phyloP scores from a whole-genome alignment of 2,329 filamentous ascomycete species.

The Colletotrichum kahawae region DNA sequence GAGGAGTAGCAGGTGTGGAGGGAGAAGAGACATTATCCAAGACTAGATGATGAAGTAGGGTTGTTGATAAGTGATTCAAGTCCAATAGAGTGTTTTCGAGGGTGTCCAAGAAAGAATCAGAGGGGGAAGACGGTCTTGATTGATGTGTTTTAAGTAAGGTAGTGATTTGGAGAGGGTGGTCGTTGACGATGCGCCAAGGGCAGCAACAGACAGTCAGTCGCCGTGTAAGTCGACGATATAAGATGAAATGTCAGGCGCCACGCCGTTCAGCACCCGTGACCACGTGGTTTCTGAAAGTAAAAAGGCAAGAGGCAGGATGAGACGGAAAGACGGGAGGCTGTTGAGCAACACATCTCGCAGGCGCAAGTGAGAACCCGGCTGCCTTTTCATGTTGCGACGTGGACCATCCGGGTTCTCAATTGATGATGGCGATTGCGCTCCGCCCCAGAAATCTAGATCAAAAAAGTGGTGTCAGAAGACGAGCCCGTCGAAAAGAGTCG shows the following conservation, averaged over 20 bases:
- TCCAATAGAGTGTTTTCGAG: neutral
- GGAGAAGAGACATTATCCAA: conserved; percentile 17
- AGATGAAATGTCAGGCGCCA: neutral
- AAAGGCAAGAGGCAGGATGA: neutral
- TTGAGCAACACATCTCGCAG: neutral
- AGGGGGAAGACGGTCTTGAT: neutral
- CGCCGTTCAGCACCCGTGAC: neutral
- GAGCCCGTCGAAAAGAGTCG: neutral
- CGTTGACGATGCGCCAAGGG: neutral
- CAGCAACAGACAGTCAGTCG: neutral
- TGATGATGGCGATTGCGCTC: neutral
- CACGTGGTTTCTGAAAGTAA: neutral
- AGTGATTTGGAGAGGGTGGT: neutral
- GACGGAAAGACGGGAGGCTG: neutral
- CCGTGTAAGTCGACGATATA: neutral
- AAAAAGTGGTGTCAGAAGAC: neutral
- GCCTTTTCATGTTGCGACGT: conserved; percentile 13
- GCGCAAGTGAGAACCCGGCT: conserved; percentile 1
- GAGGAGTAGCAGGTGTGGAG: conserved; percentile 12
- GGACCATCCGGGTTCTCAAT: conserved; percentile 18
- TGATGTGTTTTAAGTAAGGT: neutral
- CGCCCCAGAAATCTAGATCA: conserved; percentile 6
- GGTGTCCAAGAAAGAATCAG: neutral
- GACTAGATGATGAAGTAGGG: neutral
- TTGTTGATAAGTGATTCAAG: neutral